Evolutionary conservation across 1,139 yeast species (phyloP).

Genomic region (Maudiozyma humilis): DNA sequence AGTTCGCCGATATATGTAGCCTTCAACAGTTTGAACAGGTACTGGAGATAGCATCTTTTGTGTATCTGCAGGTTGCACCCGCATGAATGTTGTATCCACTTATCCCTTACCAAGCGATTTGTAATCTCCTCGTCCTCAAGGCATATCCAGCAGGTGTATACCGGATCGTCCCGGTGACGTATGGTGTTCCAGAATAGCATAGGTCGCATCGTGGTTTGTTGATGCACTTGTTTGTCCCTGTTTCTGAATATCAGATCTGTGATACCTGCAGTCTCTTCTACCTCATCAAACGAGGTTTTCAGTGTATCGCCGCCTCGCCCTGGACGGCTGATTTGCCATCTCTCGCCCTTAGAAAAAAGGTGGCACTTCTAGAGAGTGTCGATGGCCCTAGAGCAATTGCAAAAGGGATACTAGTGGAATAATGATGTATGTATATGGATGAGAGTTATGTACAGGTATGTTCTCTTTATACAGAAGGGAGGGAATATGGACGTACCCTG

Average conservation of each 20-base stretch:
- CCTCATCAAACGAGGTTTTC: too few relatives aligned
- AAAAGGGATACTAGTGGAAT: too few relatives aligned
- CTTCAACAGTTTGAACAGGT: conserved; percentile 12
- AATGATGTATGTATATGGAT: not conserved
- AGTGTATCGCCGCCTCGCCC: too few relatives aligned
- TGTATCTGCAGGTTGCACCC: conserved; percentile 22
- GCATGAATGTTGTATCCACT: conserved; percentile 19
- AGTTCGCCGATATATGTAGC: not conserved
- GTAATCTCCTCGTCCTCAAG: conserved; percentile 12
- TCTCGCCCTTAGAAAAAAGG: too few relatives aligned
- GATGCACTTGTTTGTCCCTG: not conserved
- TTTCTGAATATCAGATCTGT: too few relatives aligned
- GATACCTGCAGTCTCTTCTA: too few relatives aligned
- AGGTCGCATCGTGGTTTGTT: not conserved
- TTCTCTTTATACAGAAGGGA: not conserved
- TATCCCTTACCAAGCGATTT: not conserved
- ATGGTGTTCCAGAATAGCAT: conserved; percentile 5
- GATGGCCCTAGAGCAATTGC: too few relatives aligned
- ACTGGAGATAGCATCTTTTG: conserved; percentile 16
- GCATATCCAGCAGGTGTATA: conserved; percentile 20
- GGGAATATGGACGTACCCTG: too few relatives aligned
- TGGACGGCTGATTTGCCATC: too few relatives aligned
- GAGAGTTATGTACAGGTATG: not conserved
- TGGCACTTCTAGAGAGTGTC: too few relatives aligned
- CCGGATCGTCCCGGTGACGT: not conserved